These are phyloP conservation scores for Sarocladium oryzae DNA, from an alignment of 2,329 filamentous ascomycete species.

Conservation along the genomic window DNA sequence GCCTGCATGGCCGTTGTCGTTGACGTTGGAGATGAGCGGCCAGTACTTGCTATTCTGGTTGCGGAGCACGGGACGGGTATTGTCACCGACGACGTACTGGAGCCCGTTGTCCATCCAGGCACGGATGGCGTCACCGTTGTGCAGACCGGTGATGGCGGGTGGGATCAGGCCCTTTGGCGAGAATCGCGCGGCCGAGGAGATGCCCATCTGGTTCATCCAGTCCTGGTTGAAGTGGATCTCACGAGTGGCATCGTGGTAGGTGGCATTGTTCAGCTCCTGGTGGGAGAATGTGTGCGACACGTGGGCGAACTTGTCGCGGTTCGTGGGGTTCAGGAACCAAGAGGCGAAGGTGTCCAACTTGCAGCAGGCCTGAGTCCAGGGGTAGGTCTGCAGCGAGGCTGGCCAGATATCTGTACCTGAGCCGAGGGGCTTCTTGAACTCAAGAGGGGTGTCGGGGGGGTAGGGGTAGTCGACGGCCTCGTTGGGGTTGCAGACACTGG, in stretches of 20 bases:
- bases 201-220: constrained; percentile 48
- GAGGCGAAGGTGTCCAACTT: constrained; percentile 40
- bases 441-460: constrained; percentile 37
- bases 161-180: constrained; percentile 52
- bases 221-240: constrained; percentile 56
- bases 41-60: constrained; percentile 48
- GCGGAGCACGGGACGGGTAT: constrained; percentile 48
- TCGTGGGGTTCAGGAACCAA: constrained; percentile 45
- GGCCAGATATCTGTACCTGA: constrained; percentile 45
- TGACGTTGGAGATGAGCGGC: constrained; percentile 46
- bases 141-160: constrained; percentile 56
- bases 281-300: constrained; percentile 60
- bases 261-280: constrained; percentile 51
- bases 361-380: constrained; percentile 43
- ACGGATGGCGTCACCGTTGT: constrained; percentile 56
- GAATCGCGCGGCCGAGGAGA: constrained; percentile 39
- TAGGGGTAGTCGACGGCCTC: constrained; percentile 37
- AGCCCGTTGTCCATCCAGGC: constrained; percentile 57
- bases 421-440: constrained; percentile 40
- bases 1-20: constrained; percentile 46
- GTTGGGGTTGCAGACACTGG: constrained; percentile 31
- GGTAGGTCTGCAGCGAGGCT: constrained; percentile 41
- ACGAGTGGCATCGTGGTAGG: constrained; percentile 47
- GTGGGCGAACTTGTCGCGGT: constrained; percentile 48
- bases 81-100: constrained; percentile 55